Base-by-base conservation (phyloP, 768 basidiomycete genomes). In the Megacollybia marginata region DNA sequence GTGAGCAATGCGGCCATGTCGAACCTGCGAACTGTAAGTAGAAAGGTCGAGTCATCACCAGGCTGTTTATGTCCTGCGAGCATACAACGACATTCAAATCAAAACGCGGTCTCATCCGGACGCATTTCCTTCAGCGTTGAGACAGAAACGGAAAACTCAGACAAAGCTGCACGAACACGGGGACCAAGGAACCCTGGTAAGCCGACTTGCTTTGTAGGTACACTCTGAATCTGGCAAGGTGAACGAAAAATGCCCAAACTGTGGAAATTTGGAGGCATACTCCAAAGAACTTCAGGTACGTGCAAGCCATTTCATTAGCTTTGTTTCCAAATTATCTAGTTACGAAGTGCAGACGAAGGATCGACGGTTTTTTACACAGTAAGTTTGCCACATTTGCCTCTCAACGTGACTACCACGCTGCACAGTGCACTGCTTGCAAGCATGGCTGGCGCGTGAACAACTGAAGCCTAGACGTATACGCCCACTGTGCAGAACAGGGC, bases 351-450 rank as follows among this genome's bases (percentile, higher is more conserved):
- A 35, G 93, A 95, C 66, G 93, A 95, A 73, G 93, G 93, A 3
- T 89, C 90, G 32, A 96, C 92, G 11, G 83, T 94, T 58, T 84
- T 95, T 64, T 96, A 94, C 66, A 91, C 85, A n/a, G 92, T 92
- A 62, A 53, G 87, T 44, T 40, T 31, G 45, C 49, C 49, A 45
- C 23, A 28, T 28, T 28, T 28, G 33, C 48, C 34, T 33, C 15
- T 31, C 48, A 34, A 18, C 20, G n/a, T 34, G 44, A 48, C 56
- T 47, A 55, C 49, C 55, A 13, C 42, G 48, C 19, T n/a, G 33
- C 9, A 1, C 61, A 91, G 89, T 91, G 88, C 52, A 76, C 73
- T 31, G 73, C 76, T 46, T 89, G 88, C 75, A 82, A 81, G 60
- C 78, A 87, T 55, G 85, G 85, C 38, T 91, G 87, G 88, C 78